Base-by-base conservation (phyloP, 768 basidiomycete genomes). In the Pisolithus orientalis region DNA sequence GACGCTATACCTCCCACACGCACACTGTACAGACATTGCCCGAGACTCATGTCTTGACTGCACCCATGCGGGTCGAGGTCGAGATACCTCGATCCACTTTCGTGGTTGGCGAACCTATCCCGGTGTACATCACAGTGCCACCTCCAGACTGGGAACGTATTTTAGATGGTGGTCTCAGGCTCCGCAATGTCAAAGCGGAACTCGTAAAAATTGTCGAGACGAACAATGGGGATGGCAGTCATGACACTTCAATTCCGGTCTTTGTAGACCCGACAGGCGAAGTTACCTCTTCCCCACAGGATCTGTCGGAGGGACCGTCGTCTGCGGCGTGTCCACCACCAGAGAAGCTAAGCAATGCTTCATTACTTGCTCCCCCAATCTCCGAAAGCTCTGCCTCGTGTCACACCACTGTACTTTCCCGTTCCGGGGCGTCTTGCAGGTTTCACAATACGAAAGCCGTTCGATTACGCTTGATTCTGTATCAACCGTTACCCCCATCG, bases 381-480 rank as follows among this genome's bases (percentile, higher is more conserved):
- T 72, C 72, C 54, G 57, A 69, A 17, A 32, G 72, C 73, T 28
- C 69, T 76, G 16, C 68, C 74, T 39, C 77, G 4, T 25, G 6
- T 10, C 17, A 79, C 57, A 71, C 75, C 38, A 74, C 77, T 3
- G 75, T 85, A 47, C 73, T 97, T 27, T 84, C 91, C 11, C 80
- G 87, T 6, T 93, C 94, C 13, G 95, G 95, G 44, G 94, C 93
- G 40, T 87, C 91, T 17, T 93, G 92, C 65, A 84, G 92, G 44
- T 93, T 96, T 64, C 93, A 96, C 59, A 80, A 84, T 0, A 76
- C 80, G 43, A 79, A 78, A 13, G 77, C 87, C 4, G 79, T 94
- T 54, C 87, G 78, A 57, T 75, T 91, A 38, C 82, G 92, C 4
- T 88, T 97, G 54, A 72, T 94, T 28, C 74, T 97, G 14, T 91